Percentiles rank a stretch among this genome's conserved stretches.
These are phyloP conservation scores for Quercus aquifolioides DNA, from an alignment of 306 rosid genomes.

Conservation along the genomic window DNA sequence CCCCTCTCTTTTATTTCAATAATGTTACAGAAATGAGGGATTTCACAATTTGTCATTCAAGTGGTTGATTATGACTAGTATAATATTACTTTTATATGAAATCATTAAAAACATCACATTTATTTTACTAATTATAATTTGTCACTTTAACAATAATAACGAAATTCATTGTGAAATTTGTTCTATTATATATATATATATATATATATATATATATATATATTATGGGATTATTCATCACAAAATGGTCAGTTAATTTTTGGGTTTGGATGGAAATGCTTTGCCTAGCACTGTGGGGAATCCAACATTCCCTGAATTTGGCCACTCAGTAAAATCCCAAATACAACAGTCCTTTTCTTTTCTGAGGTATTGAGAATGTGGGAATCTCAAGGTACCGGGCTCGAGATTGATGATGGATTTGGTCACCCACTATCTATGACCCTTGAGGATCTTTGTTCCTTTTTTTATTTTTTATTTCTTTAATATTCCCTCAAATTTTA, in stretches of 20 bases:
- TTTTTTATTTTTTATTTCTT: neutral
- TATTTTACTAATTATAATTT: too few species aligned
- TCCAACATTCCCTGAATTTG: conserved; percentile 65
- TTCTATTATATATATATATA: neutral
- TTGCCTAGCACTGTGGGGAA: conserved; percentile 47
- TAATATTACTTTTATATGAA: too few species aligned
- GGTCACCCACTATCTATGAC: conserved; percentile 56
- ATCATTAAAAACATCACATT: too few species aligned
- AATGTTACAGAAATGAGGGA: too few species aligned
- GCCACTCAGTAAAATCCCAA: conserved; percentile 58
- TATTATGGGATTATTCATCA: conserved; percentile 20
- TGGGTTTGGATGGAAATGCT: conserved; percentile 27
- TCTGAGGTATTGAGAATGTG: conserved; percentile 59
- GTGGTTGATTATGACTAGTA: too few species aligned
- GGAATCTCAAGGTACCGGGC: conserved; percentile 75
- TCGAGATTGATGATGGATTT: conserved; percentile 63
- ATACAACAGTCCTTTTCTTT: conserved; percentile 10
- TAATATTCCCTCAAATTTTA: neutral
- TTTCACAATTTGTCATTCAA: too few species aligned
- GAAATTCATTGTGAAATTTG: neutral
- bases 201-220: neutral
- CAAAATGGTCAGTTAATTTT: conserved; percentile 18
- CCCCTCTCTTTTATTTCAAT: too few species aligned
- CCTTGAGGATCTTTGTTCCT: conserved; percentile 37
- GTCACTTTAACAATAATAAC: too few species aligned